Base-by-base conservation (phyloP, 345 rosid genomes). In the Gossypium raimondii region DNA sequence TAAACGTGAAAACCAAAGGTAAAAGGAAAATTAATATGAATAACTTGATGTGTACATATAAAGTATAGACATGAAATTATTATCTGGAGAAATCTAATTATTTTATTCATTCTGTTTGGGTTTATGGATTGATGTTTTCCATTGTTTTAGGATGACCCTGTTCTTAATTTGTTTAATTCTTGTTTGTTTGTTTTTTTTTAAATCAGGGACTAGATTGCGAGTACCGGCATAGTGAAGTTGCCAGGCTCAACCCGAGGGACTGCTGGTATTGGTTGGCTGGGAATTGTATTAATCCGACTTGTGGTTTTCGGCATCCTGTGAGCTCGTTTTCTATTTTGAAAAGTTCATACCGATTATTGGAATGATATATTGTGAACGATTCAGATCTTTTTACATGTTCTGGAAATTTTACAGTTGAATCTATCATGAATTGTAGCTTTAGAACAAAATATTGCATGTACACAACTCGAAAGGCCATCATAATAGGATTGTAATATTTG, bases 181-280 rank as follows among this genome's bases (percentile, higher is more conserved):
- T 56, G 13, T 56, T 56, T 20, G 1, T 34, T 5, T 34, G 1
- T 11, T 13, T 47, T 22, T 47, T 13, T 67, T 11, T 34, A 5
- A 13, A 22, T 48, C 80, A 87, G 93, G 91, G 93, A 59, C 62
- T 83, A 29, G 91, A 85, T 47, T 87, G 93, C 20, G 93, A 87
- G 79, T 89, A 84, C 64, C 82, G 90, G 27, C 94, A 89, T 73
- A 83, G 81, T 80, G 92, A 90, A 63, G 76, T 80, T 9, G 94
- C 90, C 0, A 85, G 94, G 81, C 79, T 88, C 2, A 88, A 90
- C 72, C 90, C 92, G 1, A 86, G 87, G 83, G 92, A 85, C 72
- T 90, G 94, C 75, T 86, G 86, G 85, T 90, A 59, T 70, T 88
- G 90, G 94, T 78, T 90, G 77, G 76, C 83, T 82, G 92, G 89